Base-by-base conservation (phyloP, 1,284 basidiomycete genomes). In the Rhodotorula sp. region DNA sequence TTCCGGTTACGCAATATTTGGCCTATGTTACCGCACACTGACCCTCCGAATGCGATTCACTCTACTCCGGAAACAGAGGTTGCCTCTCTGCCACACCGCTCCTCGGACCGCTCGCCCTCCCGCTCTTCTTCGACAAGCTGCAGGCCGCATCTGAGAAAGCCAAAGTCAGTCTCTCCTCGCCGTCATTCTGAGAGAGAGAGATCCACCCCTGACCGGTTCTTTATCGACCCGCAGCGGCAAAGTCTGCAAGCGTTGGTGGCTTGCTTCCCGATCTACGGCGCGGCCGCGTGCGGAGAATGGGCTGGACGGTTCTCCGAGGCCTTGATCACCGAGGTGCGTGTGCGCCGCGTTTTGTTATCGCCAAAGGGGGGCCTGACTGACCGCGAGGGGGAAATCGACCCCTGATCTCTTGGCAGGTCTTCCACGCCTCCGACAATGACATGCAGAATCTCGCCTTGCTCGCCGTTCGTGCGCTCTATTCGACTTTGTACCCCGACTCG, bases 51-150 rank as follows among this genome's bases (percentile, higher is more conserved):
- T 5, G 54, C 58, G 37, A 30, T 26, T 49, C 6, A 37, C 15
- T 22, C 8, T 20, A 10, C 15, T 14, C 24, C 45, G 42, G n/a
- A 8, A n/a, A 10, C 64, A 82, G 82, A 26, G 80, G 79, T 37
- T 93, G 91, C 79, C 82, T 99, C 66, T 85, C 84, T 68, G 89
- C 93, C 0, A 90, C 89, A 0, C 89, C 94, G 5, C 82, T 85
- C 42, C 95, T 98, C 78, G 94, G 93, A 0, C 86, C 87, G 8
- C 83, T 91, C 71, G 94, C 93, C 1, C 86, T 96, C 54, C 90
- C 93, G 0, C 83, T 98, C 1, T 93, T 98, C 77, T 81, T 97
- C 46, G 96, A 99, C 77, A 99, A 99, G 82, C 86, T 99, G 62
- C 85, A 87, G 7, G 91, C 92, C 1, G 90, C 90, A 3, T 88